phyloP scores from a whole-genome alignment of 2,329 filamentous ascomycete genomes.

The Stagonosporopsis tanaceti region DNA sequence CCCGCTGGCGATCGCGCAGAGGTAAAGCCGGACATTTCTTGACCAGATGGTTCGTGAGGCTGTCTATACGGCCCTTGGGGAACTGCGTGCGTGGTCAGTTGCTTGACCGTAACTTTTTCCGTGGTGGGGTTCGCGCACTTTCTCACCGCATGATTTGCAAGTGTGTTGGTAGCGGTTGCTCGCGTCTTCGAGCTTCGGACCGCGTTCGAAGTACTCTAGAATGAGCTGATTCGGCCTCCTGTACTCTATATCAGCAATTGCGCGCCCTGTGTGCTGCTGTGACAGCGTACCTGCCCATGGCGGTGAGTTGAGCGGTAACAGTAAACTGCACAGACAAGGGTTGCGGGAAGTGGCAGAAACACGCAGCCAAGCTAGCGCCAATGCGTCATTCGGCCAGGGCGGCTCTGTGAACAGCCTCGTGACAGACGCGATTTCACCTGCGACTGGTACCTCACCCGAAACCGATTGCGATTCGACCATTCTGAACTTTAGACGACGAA shows the following conservation, averaged over 20 bases:
- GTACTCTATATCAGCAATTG: constrained; percentile 18
- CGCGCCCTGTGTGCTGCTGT: constrained; percentile 3
- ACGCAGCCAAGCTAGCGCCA: constrained; percentile 6
- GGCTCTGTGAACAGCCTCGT: not conserved
- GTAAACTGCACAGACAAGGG: constrained; percentile 12
- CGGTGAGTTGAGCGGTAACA: constrained; percentile 22
- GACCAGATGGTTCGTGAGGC: constrained; percentile 79
- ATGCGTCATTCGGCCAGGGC: constrained; percentile 5
- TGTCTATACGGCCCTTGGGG: constrained; percentile 87
- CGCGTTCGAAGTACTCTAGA: constrained; percentile 86
- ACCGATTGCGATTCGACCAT: not conserved
- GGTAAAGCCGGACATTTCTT: constrained; percentile 86
- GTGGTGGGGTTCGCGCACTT: constrained; percentile 50
- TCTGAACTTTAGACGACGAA: not conserved
- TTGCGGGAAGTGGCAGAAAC: constrained; percentile 14
- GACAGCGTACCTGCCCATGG: constrained; percentile 18
- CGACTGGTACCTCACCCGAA: not conserved
- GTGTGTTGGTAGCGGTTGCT: constrained; percentile 93
- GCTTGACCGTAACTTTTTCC: constrained; percentile 19
- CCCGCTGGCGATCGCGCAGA: constrained; percentile 76
- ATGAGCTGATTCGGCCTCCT: constrained; percentile 85
- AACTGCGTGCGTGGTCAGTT: constrained; percentile 60
- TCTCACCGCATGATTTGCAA: constrained; percentile 86
- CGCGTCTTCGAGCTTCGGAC: constrained; percentile 84
- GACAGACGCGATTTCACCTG: not conserved